Conservation (phyloP, 768 basidiomycete species). For the Asterophora parasitica region DNA sequence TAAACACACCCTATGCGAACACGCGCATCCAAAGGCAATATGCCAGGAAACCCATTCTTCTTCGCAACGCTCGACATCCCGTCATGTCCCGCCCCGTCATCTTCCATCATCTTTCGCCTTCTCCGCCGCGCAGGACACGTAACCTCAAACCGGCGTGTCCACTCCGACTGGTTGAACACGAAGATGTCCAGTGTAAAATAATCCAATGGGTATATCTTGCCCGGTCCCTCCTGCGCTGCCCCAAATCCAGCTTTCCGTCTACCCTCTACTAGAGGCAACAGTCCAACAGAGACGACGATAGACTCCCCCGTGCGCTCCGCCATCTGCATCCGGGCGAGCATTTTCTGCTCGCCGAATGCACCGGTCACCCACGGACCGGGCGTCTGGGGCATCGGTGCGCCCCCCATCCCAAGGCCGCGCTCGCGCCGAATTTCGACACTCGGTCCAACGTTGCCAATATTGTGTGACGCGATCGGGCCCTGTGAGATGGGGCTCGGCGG, state of each 20-base stretch:
- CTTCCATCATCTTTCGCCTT: conserved; percentile 33
- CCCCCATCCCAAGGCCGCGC: conserved; percentile 36
- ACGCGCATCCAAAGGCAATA: conserved; percentile 73
- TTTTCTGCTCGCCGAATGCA: conserved; percentile 36
- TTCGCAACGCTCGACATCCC: conserved; percentile 25
- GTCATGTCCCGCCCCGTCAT: conserved; percentile 17
- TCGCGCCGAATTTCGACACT: conserved; percentile 68
- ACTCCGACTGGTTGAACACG: conserved; percentile 75
- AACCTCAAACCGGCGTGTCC: conserved; percentile 76
- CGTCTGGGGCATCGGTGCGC: conserved; percentile 40
- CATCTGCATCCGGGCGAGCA: conserved; percentile 24
- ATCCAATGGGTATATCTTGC: conserved; percentile 67
- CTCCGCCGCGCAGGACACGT: conserved; percentile 56
- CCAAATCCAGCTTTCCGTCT: conserved; percentile 15
- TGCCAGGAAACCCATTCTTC: conserved; percentile 50
- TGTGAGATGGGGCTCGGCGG: conserved; percentile 54
- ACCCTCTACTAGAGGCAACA: conserved; percentile 27
- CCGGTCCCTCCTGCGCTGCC: conserved; percentile 23
- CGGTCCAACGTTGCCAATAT: conserved; percentile 44
- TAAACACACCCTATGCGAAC: conserved; percentile 71
- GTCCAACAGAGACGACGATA: conserved; percentile 67
- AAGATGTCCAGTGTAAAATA: conserved; percentile 82
- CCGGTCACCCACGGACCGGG: conserved; percentile 50
- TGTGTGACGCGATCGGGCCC: conserved; percentile 48
- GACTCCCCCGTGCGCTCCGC: conserved; percentile 44